These are phyloP conservation scores for Plasmodium chabaudi DNA, from an alignment of 169 alveolate genomes.

Conservation along the genomic window DNA sequence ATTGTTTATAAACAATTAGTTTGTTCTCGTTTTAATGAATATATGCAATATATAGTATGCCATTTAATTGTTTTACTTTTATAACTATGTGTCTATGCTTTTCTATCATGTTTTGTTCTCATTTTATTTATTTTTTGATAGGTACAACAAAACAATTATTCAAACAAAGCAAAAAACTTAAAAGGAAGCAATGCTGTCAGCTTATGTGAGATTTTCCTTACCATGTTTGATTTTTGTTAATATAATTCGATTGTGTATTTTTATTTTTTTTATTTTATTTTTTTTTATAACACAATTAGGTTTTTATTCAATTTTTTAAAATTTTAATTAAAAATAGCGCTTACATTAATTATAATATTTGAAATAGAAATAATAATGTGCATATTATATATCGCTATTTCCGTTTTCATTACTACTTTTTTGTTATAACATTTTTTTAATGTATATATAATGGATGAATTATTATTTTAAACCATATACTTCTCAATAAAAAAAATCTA, in stretches of 20 bases:
- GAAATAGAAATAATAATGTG: background rate
- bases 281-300: background rate
- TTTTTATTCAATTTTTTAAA: constrained; percentile 5
- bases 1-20: too few relatives aligned
- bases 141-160: constrained; percentile 73
- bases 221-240: background rate
- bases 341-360: background rate
- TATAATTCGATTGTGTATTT: constrained; percentile 14
- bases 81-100: background rate
- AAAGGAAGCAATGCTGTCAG: constrained; percentile 66
- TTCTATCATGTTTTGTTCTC: background rate
- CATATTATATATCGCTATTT: background rate
- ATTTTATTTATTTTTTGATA: constrained; percentile 11
- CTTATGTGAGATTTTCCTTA: constrained; percentile 34
- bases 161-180: constrained; percentile 74
- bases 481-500: background rate
- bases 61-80: too few relatives aligned
- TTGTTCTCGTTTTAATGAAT: background rate
- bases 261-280: background rate
- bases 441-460: background rate
- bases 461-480: background rate
- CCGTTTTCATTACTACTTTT: background rate
- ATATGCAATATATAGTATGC: background rate
- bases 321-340: background rate
- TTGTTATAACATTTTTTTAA: background rate